phyloP scores from a whole-genome alignment of 225 moss, liverwort and hornwort genomes.

The Polytrichum commune region DNA sequence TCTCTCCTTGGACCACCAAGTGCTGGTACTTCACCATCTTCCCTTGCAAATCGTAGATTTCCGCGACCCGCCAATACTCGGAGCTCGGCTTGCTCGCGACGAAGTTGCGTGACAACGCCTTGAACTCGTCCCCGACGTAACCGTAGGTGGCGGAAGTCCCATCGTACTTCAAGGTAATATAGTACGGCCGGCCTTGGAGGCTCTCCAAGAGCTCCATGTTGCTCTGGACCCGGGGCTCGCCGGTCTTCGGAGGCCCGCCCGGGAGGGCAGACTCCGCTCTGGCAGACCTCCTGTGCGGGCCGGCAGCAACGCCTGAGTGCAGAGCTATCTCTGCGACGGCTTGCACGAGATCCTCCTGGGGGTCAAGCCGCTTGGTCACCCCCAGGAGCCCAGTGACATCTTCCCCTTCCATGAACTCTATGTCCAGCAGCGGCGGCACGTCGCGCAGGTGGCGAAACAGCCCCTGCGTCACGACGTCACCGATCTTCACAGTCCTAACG shows the following conservation, averaged over 20 bases:
- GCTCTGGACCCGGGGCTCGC: not conserved
- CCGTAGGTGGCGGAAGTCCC: not conserved
- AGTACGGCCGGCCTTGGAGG: not conserved
- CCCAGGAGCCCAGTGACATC: not conserved
- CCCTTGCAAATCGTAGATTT: not conserved
- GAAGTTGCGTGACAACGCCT: not conserved
- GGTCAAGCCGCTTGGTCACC: not conserved
- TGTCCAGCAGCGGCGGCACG: not conserved
- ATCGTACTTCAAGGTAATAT: too few species aligned
- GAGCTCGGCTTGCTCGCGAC: not conserved
- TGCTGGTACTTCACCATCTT: not conserved
- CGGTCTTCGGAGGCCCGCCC: not conserved
- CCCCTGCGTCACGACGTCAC: not conserved
- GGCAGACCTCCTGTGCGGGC: too few species aligned
- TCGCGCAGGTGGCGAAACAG: not conserved
- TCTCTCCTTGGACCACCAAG: not conserved
- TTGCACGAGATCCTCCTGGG: not conserved
- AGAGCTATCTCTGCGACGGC: not conserved
- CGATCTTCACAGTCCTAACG: not conserved
- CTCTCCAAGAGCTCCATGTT: not conserved
- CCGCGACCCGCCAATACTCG: not conserved
- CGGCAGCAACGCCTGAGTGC: not conserved
- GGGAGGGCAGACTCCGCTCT: too few species aligned
- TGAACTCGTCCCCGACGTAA: not conserved
- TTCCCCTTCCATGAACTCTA: not conserved